Evolutionary conservation across 1,284 basidiomycete species (phyloP).

Genomic region (Microbotryum scabiosae): DNA sequence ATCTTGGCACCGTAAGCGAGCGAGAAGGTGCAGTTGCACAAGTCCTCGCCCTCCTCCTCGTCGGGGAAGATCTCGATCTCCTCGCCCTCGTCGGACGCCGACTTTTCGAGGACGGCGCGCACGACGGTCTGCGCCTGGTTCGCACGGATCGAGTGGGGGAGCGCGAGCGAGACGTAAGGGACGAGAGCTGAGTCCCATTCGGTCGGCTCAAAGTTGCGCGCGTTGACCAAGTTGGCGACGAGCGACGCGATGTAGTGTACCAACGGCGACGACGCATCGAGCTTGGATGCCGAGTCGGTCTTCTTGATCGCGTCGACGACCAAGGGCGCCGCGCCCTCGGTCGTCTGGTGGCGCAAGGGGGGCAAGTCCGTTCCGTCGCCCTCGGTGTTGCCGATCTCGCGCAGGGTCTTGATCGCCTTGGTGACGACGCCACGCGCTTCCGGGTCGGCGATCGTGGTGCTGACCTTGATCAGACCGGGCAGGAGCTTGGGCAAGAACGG

Average conservation of each 20-base stretch:
- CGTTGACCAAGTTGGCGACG: slow-evolving; percentile 75
- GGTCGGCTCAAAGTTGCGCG: slow-evolving; percentile 81
- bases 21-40: slow-evolving; percentile 97
- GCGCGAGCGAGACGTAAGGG: slow-evolving; percentile 63
- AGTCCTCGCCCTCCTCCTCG: slow-evolving; percentile 93
- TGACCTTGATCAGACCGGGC: slow-evolving; percentile 88
- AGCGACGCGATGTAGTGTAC: slow-evolving; percentile 67
- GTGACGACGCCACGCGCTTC: slow-evolving; percentile 85
- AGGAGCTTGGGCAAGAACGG: slow-evolving; percentile 94
- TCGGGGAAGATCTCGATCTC: slow-evolving; percentile 67
- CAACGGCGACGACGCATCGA: slow-evolving; percentile 49
- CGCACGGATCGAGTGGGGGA: slow-evolving; percentile 43
- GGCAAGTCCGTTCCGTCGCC: slow-evolving; percentile 82
- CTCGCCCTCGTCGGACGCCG: slow-evolving; percentile 66
- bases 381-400: slow-evolving; percentile 74
- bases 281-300: slow-evolving; percentile 48
- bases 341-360: slow-evolving; percentile 65
- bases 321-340: slow-evolving; percentile 55
- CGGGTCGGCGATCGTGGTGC: slow-evolving; percentile 84
- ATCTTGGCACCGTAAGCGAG: slow-evolving; percentile 98
- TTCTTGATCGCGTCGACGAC: slow-evolving; percentile 77
- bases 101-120: slow-evolving; percentile 80
- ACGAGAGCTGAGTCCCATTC: slow-evolving; percentile 73
- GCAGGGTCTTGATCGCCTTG: slow-evolving; percentile 83
- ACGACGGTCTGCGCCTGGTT: slow-evolving; percentile 62